Conservation (phyloP, 2,329 filamentous ascomycete genomes). For the Phialemoniopsis sp. region DNA sequence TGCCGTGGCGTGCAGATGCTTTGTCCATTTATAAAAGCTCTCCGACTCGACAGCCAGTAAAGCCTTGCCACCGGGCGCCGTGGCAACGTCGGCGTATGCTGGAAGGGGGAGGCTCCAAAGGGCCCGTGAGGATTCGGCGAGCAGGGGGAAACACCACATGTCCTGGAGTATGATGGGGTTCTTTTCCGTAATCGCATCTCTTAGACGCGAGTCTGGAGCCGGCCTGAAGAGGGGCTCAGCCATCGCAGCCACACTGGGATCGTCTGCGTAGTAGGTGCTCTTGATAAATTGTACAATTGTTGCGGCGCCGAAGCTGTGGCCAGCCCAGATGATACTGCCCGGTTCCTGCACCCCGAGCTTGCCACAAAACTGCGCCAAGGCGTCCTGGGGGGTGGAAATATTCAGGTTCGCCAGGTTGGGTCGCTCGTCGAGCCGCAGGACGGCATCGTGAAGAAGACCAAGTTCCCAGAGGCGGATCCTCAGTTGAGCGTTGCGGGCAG, state of each 20-base stretch:
- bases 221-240: constrained; percentile 60
- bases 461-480: constrained; percentile 77
- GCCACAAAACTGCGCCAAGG: constrained; percentile 56
- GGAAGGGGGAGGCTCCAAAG: constrained; percentile 73
- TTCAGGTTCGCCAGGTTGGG: constrained; percentile 48
- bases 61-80: constrained; percentile 50
- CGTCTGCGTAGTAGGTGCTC: constrained; percentile 64
- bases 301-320: constrained; percentile 78
- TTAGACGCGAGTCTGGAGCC: constrained; percentile 47
- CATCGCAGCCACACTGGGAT: constrained; percentile 39
- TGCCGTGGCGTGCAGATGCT: constrained; percentile 67
- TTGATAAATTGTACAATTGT: constrained; percentile 76
- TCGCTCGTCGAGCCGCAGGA: constrained; percentile 62
- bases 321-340: constrained; percentile 69
- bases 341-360: constrained; percentile 65
- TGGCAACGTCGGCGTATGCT: constrained; percentile 48
- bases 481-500: constrained; percentile 65
- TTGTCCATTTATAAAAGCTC: constrained; percentile 73
- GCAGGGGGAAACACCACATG: constrained; percentile 74
- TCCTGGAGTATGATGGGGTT: constrained; percentile 70
- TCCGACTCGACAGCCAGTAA: constrained; percentile 71
- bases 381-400: constrained; percentile 31
- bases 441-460: constrained; percentile 63
- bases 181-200: constrained; percentile 62
- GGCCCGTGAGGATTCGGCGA: constrained; percentile 56